Evolutionary conservation across 768 basidiomycete species (phyloP).

Genomic region (Austroboletus festivus): DNA sequence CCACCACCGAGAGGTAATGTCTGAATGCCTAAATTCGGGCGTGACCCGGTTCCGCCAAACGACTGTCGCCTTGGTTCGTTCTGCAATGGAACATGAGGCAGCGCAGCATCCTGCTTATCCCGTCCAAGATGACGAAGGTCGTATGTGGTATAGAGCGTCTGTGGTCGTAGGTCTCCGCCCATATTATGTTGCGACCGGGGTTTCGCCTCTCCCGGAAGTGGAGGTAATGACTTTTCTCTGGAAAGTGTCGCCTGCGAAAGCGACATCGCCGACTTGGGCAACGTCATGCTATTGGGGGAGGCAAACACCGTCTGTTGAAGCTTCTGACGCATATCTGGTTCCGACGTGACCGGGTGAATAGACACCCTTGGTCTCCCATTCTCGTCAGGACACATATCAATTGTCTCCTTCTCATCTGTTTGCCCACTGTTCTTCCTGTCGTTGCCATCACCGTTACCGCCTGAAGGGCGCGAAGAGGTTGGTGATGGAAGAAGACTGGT

Average conservation of each 20-base stretch:
- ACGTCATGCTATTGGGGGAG: conserved; percentile 30
- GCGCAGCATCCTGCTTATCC: conserved; percentile 47
- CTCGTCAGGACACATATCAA: conserved; percentile 28
- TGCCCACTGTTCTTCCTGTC: conserved; percentile 40
- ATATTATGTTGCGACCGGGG: conserved; percentile 35
- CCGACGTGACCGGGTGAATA: conserved; percentile 55
- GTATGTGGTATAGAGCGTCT: conserved; percentile 61
- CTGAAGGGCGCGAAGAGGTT: conserved; percentile 65
- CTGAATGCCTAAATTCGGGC: conserved; percentile 50
- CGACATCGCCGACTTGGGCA: conserved; percentile 20
- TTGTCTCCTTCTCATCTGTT: conserved; percentile 44
- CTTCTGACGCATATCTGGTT: conserved; percentile 58
- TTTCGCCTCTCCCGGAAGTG: conserved; percentile 59
- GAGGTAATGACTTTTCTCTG: conserved; percentile 76
- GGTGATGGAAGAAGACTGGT: conserved; percentile 76
- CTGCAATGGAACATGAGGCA: conserved; percentile 65
- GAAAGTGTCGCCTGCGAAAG: conserved; percentile 28
- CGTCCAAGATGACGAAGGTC: conserved; percentile 52
- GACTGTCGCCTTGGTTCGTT: conserved; percentile 69
- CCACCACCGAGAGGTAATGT: conserved; percentile 44
- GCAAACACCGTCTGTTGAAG: conserved; percentile 36
- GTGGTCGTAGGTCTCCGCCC: conserved; percentile 50
- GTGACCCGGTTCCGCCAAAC: conserved; percentile 63
- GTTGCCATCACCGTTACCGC: conserved; percentile 52
- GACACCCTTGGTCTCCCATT: conserved; percentile 37